Percentiles rank a stretch among this genome's conserved stretches.
These are phyloP conservation scores for Atractiella rhizophila DNA, from an alignment of 768 basidiomycete species.

Conservation along the genomic window DNA sequence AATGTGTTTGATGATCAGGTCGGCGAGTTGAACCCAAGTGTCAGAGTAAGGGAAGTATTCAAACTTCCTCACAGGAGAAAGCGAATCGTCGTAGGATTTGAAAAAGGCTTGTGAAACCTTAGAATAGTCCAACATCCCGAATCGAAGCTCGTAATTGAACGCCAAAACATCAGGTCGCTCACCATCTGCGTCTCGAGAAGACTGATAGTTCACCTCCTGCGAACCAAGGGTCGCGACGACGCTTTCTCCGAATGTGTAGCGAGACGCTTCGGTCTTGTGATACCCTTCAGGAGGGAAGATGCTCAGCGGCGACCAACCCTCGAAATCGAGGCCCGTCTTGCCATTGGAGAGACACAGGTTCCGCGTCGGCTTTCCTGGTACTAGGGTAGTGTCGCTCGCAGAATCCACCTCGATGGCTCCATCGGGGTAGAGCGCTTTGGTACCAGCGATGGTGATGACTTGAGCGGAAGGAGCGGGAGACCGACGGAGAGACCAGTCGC, in stretches of 20 bases:
- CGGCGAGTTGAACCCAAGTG: conserved; percentile 25
- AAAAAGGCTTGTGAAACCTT: neutral
- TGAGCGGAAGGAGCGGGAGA: conserved; percentile 21
- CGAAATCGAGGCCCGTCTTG: conserved; percentile 14
- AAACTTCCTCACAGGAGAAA: conserved; percentile 4
- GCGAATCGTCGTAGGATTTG: neutral
- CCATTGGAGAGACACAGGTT: conserved; percentile 17
- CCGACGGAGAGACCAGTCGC: conserved; percentile 22
- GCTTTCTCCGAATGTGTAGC: conserved; percentile 15
- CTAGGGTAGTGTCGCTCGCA: conserved; percentile 10
- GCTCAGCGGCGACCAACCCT: conserved; percentile 10
- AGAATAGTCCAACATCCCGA: conserved; percentile 24
- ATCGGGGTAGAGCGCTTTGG: conserved; percentile 8
- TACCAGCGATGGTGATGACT: conserved; percentile 22
- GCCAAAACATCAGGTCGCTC: conserved; percentile 27
- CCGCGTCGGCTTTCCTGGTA: conserved; percentile 12
- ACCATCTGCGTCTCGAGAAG: conserved; percentile 3
- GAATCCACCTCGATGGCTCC: conserved; percentile 17
- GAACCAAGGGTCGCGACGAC: conserved; percentile 15
- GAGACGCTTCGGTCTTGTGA: conserved; percentile 8
- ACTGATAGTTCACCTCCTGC: conserved; percentile 7
- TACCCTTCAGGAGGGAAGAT: conserved; percentile 16
- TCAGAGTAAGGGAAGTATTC: conserved; percentile 27
- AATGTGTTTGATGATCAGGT: conserved; percentile 21
- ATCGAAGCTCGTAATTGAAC: conserved; percentile 32